Evolutionary conservation across 305 asterid genomes (phyloP), one percentile per base, ranked within the genome.

Genomic region (Fraxinus sp.): DNA sequence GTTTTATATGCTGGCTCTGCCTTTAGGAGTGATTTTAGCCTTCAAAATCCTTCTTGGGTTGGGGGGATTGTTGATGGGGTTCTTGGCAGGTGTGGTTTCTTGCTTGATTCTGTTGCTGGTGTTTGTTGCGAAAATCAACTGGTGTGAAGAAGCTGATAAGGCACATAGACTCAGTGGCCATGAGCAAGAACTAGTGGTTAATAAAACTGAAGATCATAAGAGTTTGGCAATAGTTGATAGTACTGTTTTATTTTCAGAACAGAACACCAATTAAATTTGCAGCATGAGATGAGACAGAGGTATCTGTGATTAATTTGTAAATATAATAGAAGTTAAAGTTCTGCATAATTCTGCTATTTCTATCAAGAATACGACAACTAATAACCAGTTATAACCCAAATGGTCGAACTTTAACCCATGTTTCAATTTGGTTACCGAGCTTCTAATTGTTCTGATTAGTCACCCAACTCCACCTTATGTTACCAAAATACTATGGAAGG

Each of bases 1-100:
- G 8, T 94, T 93, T 55, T 95, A 95, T 78, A 11, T 92, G 72
- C 9, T 94, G 72, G 97, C 94, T 0, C 78, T 95, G 86, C 99
- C 99, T 0, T 26, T 90, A 52, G 95, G 90, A 2, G 92, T 84
- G 68, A 79, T 91, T 55, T 82, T 95, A 46, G 97, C 89, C n/a
- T 94, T 93, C 79, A 90, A 84, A 71, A 4, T 87, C 80, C 83
- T 86, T 22, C 55, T 93, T 76, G 99, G 97, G 52, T 88, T 93
- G 66, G 88, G 79, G 13, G 99, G 99, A 0, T 84, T 95, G 86
- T 57, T 95, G 92, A 36, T 86, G 71, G 97, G 98, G 36, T 84
- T 94, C 39, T 78, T 94, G 84, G 89, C 84, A 7, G 99, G 99
- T 55, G 88, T 86, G 6, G 87, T 87, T 30, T 83, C 81, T 82